phyloP scores from a whole-genome alignment of 306 rosid species.

The Elaeagnus macrophylla region DNA sequence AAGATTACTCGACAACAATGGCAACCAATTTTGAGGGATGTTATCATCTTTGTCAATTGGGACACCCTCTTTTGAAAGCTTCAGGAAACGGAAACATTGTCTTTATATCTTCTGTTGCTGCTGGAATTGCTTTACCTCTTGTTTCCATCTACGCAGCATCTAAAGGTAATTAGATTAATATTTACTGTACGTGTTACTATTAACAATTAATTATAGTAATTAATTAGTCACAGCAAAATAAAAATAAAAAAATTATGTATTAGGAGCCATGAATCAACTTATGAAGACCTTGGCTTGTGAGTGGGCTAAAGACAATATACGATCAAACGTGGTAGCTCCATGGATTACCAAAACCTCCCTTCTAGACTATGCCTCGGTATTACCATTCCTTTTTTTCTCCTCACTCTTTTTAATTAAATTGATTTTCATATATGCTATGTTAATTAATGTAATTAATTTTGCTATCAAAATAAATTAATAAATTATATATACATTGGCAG shows the following conservation, averaged over 20 bases:
- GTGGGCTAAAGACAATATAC: conserved; percentile 63
- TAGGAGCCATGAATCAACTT: conserved; percentile 60
- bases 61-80: conserved; percentile 31
- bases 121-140: conserved; percentile 24
- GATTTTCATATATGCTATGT: background rate
- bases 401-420: background rate
- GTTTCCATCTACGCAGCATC: conserved; percentile 31
- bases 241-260: too few relatives aligned
- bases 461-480: too few relatives aligned
- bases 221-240: too few relatives aligned
- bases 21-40: conserved; percentile 28
- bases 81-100: conserved; percentile 35
- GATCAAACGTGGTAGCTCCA: conserved; percentile 49
- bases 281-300: conserved; percentile 56
- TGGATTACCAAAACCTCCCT: conserved; percentile 19
- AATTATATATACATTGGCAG: too few relatives aligned
- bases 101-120: conserved; percentile 30
- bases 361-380: background rate
- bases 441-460: too few relatives aligned
- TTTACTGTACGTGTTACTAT: too few relatives aligned
- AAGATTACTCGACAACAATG: conserved; percentile 24
- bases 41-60: conserved; percentile 31
- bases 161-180: conserved; percentile 38
- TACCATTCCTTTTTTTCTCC: background rate
- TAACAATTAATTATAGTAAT: too few relatives aligned